Percentiles rank a stretch among this genome's conserved stretches.
Conservation (phyloP, 164 flowering plant genomes). For the Umbellularia californica region DNA sequence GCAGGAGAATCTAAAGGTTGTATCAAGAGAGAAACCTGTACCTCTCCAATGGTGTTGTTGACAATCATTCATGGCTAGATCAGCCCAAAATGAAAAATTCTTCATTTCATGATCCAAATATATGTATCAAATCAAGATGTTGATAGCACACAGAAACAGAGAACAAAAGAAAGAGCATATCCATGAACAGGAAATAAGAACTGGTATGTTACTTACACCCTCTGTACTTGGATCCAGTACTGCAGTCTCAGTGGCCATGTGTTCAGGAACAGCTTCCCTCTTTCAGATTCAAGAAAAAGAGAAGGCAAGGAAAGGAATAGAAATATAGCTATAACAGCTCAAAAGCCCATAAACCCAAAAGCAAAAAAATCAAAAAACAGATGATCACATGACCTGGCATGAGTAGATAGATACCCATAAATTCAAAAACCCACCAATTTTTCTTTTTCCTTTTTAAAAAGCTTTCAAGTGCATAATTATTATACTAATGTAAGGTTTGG, state of each 20-base stretch:
- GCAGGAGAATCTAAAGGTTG: too few relatives aligned
- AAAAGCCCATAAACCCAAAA: conserved; percentile 1
- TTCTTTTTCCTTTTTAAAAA: neutral
- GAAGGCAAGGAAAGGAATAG: neutral
- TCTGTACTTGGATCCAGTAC: neutral
- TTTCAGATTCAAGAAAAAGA: neutral
- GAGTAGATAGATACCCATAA: neutral
- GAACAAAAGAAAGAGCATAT: neutral
- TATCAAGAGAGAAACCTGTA: too few relatives aligned
- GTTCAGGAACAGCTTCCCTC: conserved; percentile 1
- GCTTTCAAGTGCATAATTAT: neutral
- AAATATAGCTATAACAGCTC: neutral
- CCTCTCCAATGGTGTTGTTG: too few relatives aligned
- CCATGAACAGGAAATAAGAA: neutral
- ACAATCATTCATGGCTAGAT: neutral
- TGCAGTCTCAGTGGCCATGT: conserved; percentile 7
- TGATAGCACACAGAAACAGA: neutral
- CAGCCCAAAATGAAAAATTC: neutral
- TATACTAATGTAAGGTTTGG: neutral
- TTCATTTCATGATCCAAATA: neutral
- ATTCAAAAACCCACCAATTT: neutral
- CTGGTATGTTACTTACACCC: conserved; percentile 2
- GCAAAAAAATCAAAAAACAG: neutral
- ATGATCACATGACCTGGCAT: conserved; percentile 1
- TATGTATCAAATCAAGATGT: neutral